These are phyloP conservation scores for Cryphonectria carpinicola DNA, from an alignment of 2,329 filamentous ascomycete species.

Conservation along the genomic window DNA sequence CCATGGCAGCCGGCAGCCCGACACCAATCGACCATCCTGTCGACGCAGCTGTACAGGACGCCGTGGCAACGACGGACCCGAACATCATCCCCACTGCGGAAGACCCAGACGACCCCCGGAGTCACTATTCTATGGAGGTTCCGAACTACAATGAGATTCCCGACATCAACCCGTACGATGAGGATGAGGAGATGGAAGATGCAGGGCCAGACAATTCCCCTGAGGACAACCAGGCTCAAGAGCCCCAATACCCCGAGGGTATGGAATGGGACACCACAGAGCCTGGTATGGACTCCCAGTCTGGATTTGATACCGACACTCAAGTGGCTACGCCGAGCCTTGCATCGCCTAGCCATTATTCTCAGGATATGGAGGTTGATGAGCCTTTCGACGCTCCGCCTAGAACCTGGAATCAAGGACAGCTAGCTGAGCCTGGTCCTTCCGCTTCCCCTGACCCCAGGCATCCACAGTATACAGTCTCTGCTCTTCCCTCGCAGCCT, in stretches of 20 bases:
- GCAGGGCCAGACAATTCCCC: background rate
- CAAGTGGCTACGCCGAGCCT: background rate
- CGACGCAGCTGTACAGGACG: background rate
- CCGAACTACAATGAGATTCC: background rate
- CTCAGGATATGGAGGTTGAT: background rate
- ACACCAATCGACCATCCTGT: background rate
- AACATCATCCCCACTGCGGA: background rate
- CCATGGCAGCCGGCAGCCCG: background rate
- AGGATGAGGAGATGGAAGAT: background rate
- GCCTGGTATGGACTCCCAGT: background rate
- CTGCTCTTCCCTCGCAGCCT: background rate
- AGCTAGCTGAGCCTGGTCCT: background rate
- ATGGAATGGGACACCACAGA: background rate
- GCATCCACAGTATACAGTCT: background rate
- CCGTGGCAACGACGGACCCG: background rate
- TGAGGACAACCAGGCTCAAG: background rate
- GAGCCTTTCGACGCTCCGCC: background rate
- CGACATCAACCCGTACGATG: background rate
- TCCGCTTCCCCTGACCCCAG: background rate
- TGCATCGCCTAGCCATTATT: background rate
- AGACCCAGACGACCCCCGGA: background rate
- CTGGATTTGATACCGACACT: background rate
- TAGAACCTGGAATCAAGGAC: background rate
- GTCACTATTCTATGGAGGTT: background rate
- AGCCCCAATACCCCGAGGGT: background rate